These are phyloP conservation scores for Rusavskia elegans DNA, from an alignment of 495 filamentous ascomycete species.

Conservation along the genomic window DNA sequence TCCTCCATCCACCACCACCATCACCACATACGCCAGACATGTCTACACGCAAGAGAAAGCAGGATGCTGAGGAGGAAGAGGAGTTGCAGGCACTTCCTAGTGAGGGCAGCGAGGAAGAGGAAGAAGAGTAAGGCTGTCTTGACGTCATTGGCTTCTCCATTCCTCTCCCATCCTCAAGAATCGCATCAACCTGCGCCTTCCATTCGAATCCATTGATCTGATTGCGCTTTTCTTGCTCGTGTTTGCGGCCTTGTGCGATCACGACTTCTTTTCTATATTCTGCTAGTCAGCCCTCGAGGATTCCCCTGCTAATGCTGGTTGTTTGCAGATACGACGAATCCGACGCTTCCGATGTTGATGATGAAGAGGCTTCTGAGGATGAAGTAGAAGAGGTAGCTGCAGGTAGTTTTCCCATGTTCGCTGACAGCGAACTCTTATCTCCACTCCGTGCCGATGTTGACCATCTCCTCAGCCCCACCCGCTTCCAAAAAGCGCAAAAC, in stretches of 20 bases:
- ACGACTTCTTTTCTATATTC: not conserved
- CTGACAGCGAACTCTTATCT: not conserved
- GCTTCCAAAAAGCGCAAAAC: slow-evolving; percentile 28
- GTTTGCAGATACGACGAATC: slow-evolving; percentile 32
- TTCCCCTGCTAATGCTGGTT: slow-evolving; percentile 3
- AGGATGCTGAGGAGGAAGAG: slow-evolving; percentile 42
- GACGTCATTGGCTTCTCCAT: slow-evolving; percentile 12
- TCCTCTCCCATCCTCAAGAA: slow-evolving; percentile 3
- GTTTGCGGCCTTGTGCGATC: not conserved
- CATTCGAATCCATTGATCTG: not conserved
- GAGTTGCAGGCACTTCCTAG: slow-evolving; percentile 45
- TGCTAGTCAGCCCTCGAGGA: not conserved
- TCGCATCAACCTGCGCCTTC: not conserved
- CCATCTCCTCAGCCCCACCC: slow-evolving; percentile 17
- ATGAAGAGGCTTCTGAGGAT: slow-evolving; percentile 30
- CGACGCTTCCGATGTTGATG: slow-evolving; percentile 28
- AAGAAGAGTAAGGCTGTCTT: slow-evolving; percentile 39
- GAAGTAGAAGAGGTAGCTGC: slow-evolving; percentile 18
- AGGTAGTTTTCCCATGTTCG: slow-evolving; percentile 10
- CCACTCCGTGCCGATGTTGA: not conserved
- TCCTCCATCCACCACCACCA: not conserved
- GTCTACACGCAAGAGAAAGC: slow-evolving; percentile 53
- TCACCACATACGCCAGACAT: slow-evolving; percentile 16
- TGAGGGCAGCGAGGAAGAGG: slow-evolving; percentile 46
- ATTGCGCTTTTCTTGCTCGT: not conserved